phyloP scores from a whole-genome alignment of 768 basidiomycete species.

The Kwoniella dejecticola region DNA sequence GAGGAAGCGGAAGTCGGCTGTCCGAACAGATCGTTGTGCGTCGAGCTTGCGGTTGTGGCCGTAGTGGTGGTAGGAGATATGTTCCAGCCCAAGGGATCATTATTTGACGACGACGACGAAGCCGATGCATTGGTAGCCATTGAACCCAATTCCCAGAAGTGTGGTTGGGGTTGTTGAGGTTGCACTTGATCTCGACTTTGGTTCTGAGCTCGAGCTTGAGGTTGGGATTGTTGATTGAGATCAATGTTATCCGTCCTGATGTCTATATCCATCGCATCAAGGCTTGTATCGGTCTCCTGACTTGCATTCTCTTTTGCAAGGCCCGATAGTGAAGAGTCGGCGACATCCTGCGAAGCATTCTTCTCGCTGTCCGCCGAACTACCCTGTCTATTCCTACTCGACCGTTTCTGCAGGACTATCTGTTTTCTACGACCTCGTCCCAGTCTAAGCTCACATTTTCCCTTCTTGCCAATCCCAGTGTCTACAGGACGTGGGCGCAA shows the following conservation, averaged over 20 bases:
- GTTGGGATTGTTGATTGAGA: neutral
- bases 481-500: no score
- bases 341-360: no score
- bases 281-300: no score
- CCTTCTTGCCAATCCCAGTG: no score
- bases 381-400: constrained; percentile 4
- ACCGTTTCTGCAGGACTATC: constrained; percentile 10
- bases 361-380: neutral
- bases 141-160: constrained; percentile 6
- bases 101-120: neutral
- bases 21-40: neutral
- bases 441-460: no score
- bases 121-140: neutral
- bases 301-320: no score
- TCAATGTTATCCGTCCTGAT: neutral
- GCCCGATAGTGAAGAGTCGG: no score
- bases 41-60: neutral
- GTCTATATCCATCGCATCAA: neutral
- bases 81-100: neutral
- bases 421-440: constrained; percentile 16
- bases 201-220: neutral
- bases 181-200: neutral
- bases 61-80: neutral
- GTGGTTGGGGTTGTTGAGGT: neutral
- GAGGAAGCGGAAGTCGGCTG: neutral